Percentiles rank a stretch among this genome's conserved stretches.
Evolutionary conservation across 2,329 filamentous ascomycete genomes (phyloP).

Genomic region (Podosphaera xanthii): DNA sequence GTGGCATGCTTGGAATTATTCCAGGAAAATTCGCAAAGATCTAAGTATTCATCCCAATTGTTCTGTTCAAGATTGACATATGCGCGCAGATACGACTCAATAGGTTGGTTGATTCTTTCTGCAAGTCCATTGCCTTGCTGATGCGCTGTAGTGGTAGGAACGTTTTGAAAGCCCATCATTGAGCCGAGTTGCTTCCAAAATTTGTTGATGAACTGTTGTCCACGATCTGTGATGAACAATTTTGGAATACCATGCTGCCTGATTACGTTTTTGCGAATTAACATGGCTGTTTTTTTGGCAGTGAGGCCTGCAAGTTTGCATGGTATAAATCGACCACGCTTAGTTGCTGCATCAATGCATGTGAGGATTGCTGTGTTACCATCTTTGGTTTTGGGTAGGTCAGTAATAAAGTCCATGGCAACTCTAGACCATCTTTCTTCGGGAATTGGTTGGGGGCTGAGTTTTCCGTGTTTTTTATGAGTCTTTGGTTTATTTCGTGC

Average conservation of each 20-base stretch:
- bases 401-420: background rate
- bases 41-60: conserved; percentile 1
- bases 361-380: background rate
- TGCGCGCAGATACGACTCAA: conserved; percentile 2
- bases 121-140: background rate
- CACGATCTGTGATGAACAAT: background rate
- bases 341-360: background rate
- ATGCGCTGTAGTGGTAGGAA: background rate
- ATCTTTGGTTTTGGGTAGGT: background rate
- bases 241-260: conserved; percentile 1
- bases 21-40: background rate
- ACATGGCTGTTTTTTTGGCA: background rate
- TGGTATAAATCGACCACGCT: background rate
- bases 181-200: background rate
- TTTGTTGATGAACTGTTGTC: background rate
- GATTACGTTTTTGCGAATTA: background rate
- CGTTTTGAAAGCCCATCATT: background rate
- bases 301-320: background rate
- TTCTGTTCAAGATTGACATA: conserved; percentile 5
- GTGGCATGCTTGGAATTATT: background rate
- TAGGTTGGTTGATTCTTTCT: background rate
- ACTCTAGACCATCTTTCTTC: background rate
- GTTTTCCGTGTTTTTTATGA: background rate
- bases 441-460: background rate
- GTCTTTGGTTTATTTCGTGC: background rate